Conservation (phyloP, 805 yeast genomes). For the Saturnispora hagleri region DNA sequence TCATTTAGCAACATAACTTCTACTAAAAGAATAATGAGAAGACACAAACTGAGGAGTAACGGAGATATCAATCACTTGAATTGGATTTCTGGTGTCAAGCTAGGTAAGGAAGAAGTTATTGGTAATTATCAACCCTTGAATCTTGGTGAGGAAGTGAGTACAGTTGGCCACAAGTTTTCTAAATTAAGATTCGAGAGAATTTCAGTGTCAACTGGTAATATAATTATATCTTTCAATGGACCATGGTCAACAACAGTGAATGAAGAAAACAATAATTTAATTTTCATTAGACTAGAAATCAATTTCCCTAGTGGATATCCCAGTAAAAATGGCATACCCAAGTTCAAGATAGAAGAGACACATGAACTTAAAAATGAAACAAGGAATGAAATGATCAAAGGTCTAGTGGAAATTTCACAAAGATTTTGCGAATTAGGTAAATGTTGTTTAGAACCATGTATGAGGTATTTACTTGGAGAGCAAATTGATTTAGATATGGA, state of each 20-base stretch:
- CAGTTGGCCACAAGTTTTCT: conserved; percentile 83
- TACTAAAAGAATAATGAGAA: conserved; percentile 17
- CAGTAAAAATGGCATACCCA: conserved; percentile 34
- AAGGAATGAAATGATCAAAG: conserved; percentile 40
- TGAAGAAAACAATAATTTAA: conserved; percentile 31
- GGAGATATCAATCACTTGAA: conserved; percentile 56
- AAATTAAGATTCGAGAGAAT: conserved; percentile 79
- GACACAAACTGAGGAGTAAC: conserved; percentile 18
- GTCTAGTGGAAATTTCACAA: conserved; percentile 45
- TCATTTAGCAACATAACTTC: conserved; percentile 12
- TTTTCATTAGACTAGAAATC: conserved; percentile 64
- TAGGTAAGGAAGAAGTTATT: conserved; percentile 44
- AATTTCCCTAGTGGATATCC: conserved; percentile 73
- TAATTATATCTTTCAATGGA: conserved; percentile 72
- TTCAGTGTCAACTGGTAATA: conserved; percentile 75
- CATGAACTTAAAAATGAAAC: conserved; percentile 49
- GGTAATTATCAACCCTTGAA: conserved; percentile 39
- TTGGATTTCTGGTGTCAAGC: conserved; percentile 90
- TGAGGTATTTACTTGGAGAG: conserved; percentile 77
- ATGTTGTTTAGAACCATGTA: conserved; percentile 73
- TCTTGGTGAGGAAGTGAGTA: conserved; percentile 85
- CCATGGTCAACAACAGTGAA: conserved; percentile 42
- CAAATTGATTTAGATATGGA: conserved; percentile 28
- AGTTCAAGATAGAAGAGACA: conserved; percentile 68
- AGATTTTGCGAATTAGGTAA: conserved; percentile 38